phyloP scores from a whole-genome alignment of 768 basidiomycete species.

The Leccinum fibrillosum region DNA sequence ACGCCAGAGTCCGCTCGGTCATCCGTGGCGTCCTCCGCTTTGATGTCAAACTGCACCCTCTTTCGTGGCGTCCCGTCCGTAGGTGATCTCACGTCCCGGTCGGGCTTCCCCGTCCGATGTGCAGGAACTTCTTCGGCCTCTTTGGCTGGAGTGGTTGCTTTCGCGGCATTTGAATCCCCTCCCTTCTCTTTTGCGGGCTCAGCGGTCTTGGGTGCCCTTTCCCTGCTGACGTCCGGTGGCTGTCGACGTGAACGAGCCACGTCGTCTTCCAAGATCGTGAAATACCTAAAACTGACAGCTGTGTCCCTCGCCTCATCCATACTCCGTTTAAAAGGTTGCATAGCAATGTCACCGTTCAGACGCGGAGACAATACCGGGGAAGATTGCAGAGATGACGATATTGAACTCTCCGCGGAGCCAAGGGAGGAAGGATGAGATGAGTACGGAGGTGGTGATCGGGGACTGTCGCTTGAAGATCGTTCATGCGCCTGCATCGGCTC shows the following conservation, averaged over 20 bases:
- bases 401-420: constrained; percentile 22
- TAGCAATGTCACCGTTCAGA: constrained; percentile 23
- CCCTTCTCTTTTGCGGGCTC: constrained; percentile 10
- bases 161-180: constrained; percentile 10
- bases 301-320: constrained; percentile 46
- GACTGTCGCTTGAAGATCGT: constrained; percentile 17
- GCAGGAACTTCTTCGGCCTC: constrained; percentile 6
- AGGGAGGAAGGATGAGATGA: constrained; percentile 35
- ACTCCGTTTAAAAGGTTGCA: constrained; percentile 41
- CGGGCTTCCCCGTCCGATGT: constrained; percentile 17
- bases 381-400: constrained; percentile 18
- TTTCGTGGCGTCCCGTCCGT: constrained; percentile 40
- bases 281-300: constrained; percentile 46
- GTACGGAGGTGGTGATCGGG: constrained; percentile 33
- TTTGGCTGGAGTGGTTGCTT: constrained; percentile 6
- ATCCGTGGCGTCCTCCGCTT: constrained; percentile 52
- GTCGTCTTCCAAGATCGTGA: constrained; percentile 42
- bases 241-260: constrained; percentile 28
- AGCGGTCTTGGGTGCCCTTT: constrained; percentile 7
- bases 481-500: constrained; percentile 15
- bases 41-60: constrained; percentile 72
- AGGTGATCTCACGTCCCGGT: constrained; percentile 24
- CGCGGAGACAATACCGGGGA: constrained; percentile 22
- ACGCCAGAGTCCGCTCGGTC: constrained; percentile 34
- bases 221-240: constrained; percentile 7